phyloP scores from a whole-genome alignment of 108 stramenopile species.

The Pseudonitzschia multiseries region DNA sequence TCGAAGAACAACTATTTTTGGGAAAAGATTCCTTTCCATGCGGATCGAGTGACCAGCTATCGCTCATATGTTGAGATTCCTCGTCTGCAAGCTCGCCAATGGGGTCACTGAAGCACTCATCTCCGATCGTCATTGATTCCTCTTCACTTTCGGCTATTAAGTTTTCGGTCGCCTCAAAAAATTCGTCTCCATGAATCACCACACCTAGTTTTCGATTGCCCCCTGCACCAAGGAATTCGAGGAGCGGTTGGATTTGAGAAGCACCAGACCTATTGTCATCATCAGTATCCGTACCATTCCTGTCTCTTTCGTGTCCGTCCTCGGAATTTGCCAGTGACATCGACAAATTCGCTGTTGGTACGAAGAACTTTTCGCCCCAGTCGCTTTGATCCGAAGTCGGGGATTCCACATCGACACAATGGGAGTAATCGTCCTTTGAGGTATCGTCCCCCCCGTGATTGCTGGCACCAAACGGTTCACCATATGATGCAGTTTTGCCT shows the following conservation, averaged over 20 bases:
- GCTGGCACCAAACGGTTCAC: not conserved
- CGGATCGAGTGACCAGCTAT: conserved; percentile 40
- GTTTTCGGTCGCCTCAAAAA: conserved; percentile 68
- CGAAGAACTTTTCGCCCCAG: conserved; percentile 39
- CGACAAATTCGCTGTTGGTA: conserved; percentile 5
- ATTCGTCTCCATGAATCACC: conserved; percentile 80
- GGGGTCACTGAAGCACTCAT: conserved; percentile 24
- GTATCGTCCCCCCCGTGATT: not conserved
- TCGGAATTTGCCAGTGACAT: conserved; percentile 17
- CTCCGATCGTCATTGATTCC: conserved; percentile 20
- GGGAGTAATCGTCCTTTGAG: conserved; percentile 7
- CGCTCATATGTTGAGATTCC: conserved; percentile 10
- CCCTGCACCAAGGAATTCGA: conserved; percentile 50
- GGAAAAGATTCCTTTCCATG: conserved; percentile 3
- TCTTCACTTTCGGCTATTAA: conserved; percentile 63
- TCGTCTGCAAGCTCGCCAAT: not conserved
- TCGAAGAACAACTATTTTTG: not conserved
- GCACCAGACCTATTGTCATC: conserved; percentile 15
- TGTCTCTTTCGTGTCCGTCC: not conserved
- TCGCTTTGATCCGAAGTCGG: conserved; percentile 6
- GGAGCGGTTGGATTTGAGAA: conserved; percentile 22
- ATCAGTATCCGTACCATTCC: not conserved
- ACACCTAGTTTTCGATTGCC: conserved; percentile 35
- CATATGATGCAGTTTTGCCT: not conserved
- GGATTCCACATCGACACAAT: conserved; percentile 17